Evolutionary conservation across 805 yeast species (phyloP).

Genomic region (Phaffomyces thermotolerans): DNA sequence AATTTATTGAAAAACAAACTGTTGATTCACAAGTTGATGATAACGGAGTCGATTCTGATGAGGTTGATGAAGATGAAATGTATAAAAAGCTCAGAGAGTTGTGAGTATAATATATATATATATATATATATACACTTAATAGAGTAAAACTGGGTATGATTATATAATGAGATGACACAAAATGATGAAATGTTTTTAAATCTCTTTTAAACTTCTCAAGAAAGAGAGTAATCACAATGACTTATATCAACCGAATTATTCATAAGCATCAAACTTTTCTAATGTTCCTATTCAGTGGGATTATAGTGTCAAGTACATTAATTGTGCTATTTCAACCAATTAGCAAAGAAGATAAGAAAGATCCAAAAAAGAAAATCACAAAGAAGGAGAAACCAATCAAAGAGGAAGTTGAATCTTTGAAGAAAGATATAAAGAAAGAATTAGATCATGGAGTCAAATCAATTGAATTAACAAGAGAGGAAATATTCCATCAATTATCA

Average conservation of each 20-base stretch:
- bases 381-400: not conserved
- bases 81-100: slow-evolving; percentile 18
- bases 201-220: no score
- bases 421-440: not conserved
- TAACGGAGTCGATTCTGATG: slow-evolving; percentile 6
- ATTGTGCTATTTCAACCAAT: not conserved
- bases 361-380: not conserved
- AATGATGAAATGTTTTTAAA: no score
- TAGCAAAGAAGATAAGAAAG: not conserved
- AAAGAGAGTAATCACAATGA: not conserved
- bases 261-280: slow-evolving; percentile 1
- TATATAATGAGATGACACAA: no score
- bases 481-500: not conserved
- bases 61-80: slow-evolving; percentile 12
- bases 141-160: no score
- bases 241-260: slow-evolving; percentile 2
- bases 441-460: not conserved
- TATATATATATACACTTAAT: no score
- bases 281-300: slow-evolving; percentile 3
- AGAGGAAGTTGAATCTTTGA: not conserved
- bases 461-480: not conserved
- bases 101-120: slow-evolving; percentile 1
- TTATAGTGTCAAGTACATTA: slow-evolving; percentile 2
- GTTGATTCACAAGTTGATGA: slow-evolving; percentile 11
- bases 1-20: slow-evolving; percentile 9